phyloP scores from a whole-genome alignment of 129 eudicot species.

The Lonicera japonica region DNA sequence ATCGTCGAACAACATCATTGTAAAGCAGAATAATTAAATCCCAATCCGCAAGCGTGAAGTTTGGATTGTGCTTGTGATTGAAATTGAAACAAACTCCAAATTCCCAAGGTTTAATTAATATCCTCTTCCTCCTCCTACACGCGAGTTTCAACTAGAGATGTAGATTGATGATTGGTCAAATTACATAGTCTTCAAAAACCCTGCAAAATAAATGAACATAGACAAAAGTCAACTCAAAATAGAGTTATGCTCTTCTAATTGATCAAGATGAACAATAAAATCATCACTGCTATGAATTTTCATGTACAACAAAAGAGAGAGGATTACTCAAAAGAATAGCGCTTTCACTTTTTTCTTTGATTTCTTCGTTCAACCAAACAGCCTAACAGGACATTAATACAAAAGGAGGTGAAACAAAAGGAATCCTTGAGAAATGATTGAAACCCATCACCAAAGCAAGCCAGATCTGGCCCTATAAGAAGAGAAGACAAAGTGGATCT shows the following conservation, averaged over 20 bases:
- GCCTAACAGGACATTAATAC: slow-evolving; percentile 1
- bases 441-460: slow-evolving; percentile 4
- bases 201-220: slow-evolving; percentile 14
- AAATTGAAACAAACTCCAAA: background rate
- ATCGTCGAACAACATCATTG: slow-evolving; percentile 43
- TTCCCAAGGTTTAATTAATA: background rate
- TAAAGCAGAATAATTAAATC: background rate
- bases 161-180: background rate
- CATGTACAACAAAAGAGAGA: background rate
- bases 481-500: background rate
- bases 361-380: background rate
- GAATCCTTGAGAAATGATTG: background rate
- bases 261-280: too few relatives aligned
- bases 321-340: background rate
- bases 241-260: background rate
- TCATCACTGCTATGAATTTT: background rate
- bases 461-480: slow-evolving; percentile 19
- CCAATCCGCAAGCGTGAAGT: background rate
- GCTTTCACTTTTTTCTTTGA: background rate
- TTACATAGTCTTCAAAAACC: slow-evolving; percentile 12
- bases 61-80: too few relatives aligned
- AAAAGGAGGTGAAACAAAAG: background rate
- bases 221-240: background rate
- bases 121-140: slow-evolving; percentile 2
- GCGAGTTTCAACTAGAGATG: slow-evolving; percentile 9